These are phyloP conservation scores for Cladosporium sp. DNA, from an alignment of 2,329 filamentous ascomycete species.

Conservation along the genomic window DNA sequence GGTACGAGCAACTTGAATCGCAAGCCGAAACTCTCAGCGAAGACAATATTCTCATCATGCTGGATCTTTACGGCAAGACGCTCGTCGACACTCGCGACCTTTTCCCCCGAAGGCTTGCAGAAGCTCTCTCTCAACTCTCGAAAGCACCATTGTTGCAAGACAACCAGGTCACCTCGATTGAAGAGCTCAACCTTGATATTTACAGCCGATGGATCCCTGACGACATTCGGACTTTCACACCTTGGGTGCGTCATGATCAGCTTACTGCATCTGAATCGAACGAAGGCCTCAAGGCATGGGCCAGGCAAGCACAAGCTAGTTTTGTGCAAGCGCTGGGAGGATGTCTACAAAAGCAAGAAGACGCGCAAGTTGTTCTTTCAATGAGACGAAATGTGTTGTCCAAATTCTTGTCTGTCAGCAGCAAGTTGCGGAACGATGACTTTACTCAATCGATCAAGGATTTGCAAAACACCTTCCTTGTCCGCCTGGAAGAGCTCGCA, in stretches of 20 bases:
- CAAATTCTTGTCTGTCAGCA: constrained; percentile 32
- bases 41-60: constrained; percentile 61
- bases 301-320: constrained; percentile 55
- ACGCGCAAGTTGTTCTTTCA: constrained; percentile 29
- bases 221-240: constrained; percentile 81
- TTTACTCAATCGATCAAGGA: constrained; percentile 27
- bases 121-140: constrained; percentile 70
- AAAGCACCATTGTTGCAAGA: constrained; percentile 72
- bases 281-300: constrained; percentile 64
- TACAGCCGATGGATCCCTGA: constrained; percentile 78
- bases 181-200: constrained; percentile 75
- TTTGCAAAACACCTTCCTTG: constrained; percentile 29
- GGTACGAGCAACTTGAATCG: constrained; percentile 67
- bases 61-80: constrained; percentile 75
- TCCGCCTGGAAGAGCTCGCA: constrained; percentile 28
- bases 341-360: constrained; percentile 26
- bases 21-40: constrained; percentile 59
- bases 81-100: constrained; percentile 75
- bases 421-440: constrained; percentile 25
- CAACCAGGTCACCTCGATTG: constrained; percentile 62
- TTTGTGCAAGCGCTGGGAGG: constrained; percentile 29
- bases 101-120: constrained; percentile 70
- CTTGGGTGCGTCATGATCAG: constrained; percentile 83
- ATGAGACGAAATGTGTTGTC: constrained; percentile 33
- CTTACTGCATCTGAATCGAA: constrained; percentile 44